phyloP scores from a whole-genome alignment of 305 asterid genomes.

The Withania somnifera region DNA sequence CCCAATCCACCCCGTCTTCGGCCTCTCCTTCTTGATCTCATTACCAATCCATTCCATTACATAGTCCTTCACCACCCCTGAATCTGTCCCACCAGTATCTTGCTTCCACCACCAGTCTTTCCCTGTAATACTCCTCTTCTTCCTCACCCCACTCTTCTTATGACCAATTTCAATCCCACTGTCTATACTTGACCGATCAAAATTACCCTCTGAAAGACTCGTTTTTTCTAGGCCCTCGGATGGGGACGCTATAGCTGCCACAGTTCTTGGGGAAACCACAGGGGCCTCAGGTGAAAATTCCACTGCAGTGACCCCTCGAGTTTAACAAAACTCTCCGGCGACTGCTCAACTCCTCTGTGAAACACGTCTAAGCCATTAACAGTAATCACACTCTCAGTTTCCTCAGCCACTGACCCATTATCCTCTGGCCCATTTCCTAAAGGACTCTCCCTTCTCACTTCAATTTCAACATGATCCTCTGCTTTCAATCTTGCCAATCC shows the following conservation, averaged over 20 bases:
- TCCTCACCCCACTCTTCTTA: constrained; percentile 35
- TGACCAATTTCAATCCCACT: constrained; percentile 42
- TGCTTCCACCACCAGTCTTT: constrained; percentile 99
- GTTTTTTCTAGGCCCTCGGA: constrained; percentile 47
- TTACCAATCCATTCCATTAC: constrained; percentile 96
- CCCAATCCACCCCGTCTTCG: constrained; percentile 67
- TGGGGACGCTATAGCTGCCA: constrained; percentile 69
- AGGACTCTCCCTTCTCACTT: constrained; percentile 41
- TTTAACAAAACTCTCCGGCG: constrained; percentile 64
- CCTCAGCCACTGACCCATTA: constrained; percentile 65
- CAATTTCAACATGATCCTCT: constrained; percentile 44
- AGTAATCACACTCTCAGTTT: constrained; percentile 75
- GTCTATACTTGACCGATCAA: constrained; percentile 45
- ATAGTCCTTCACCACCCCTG: constrained; percentile 69
- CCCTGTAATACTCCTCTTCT: constrained; percentile 59
- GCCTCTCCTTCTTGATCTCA: constrained; percentile 90
- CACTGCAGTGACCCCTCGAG: constrained; percentile 33
- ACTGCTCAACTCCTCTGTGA: constrained; percentile 35
- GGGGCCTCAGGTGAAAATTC: constrained; percentile 53
- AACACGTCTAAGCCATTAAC: constrained; percentile 53
- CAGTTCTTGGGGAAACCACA: constrained; percentile 52
- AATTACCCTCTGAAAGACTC: constrained; percentile 54
- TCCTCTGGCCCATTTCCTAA: constrained; percentile 40
- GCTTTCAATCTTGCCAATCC: constrained; percentile 80
- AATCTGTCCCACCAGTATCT: constrained; percentile 49